Conservation (phyloP, 2,329 filamentous ascomycete genomes). For the Ophiostoma ulmi region DNA sequence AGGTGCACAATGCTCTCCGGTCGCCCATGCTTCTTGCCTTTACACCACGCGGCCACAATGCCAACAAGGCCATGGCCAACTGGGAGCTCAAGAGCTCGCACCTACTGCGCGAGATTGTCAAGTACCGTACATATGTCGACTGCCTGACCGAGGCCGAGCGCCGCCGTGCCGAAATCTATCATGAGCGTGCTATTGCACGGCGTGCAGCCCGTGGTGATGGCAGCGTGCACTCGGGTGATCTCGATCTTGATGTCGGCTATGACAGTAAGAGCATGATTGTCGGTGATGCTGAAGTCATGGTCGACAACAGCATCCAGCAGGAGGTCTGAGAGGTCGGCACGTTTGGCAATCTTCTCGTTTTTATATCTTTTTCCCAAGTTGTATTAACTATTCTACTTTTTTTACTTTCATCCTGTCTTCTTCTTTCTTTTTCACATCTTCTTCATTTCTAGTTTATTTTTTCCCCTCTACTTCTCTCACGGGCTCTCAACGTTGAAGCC, state of each 20-base stretch:
- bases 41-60: slow-evolving; percentile 75
- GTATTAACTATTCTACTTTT: neutral
- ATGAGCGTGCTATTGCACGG: slow-evolving; percentile 50
- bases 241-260: neutral
- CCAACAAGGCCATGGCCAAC: slow-evolving; percentile 80
- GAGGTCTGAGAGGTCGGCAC: neutral
- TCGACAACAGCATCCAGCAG: neutral
- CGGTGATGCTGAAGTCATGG: slow-evolving; percentile 19
- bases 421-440: neutral
- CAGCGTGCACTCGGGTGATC: slow-evolving; percentile 21
- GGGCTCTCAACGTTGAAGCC: neutral
- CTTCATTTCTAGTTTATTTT: neutral
- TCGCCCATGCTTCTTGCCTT: slow-evolving; percentile 85
- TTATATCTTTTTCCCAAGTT: neutral
- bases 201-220: slow-evolving; percentile 44
- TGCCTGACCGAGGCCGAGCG: slow-evolving; percentile 65
- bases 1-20: slow-evolving; percentile 81
- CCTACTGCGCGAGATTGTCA: slow-evolving; percentile 87
- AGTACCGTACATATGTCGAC: slow-evolving; percentile 94
- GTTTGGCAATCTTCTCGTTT: neutral
- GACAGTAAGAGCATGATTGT: neutral
- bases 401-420: neutral
- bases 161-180: slow-evolving; percentile 66
- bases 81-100: slow-evolving; percentile 97
- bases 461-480: neutral